Evolutionary conservation across 129 eudicot genomes (phyloP).

Genomic region (Flaveria brownii): DNA sequence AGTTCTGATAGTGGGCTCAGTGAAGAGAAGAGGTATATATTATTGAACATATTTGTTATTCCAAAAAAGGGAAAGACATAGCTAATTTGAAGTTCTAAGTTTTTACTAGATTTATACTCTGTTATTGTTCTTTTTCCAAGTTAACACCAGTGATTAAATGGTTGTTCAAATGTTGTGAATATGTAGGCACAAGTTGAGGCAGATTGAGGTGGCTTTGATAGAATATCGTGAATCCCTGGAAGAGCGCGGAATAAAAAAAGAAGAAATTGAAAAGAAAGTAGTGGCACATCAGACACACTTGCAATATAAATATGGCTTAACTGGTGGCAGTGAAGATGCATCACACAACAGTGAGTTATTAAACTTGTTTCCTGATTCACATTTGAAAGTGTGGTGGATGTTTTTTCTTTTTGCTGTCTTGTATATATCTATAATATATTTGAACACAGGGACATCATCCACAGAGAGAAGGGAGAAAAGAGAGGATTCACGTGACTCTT

Average conservation of each 20-base stretch:
- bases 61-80: neutral
- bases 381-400: neutral
- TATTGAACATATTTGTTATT: neutral
- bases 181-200: conserved; percentile 79
- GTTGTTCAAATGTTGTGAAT: conserved; percentile 17
- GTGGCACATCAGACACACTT: conserved; percentile 56
- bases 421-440: neutral
- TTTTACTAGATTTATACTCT: neutral
- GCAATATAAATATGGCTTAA: conserved; percentile 66
- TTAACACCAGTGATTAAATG: neutral
- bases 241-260: conserved; percentile 69
- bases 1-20: conserved; percentile 62
- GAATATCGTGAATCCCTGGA: conserved; percentile 90
- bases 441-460: conserved; percentile 49
- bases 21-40: conserved; percentile 86
- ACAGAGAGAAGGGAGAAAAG: conserved; percentile 59
- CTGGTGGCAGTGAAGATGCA: conserved; percentile 45
- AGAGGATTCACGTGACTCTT: conserved; percentile 62
- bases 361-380: neutral
- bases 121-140: neutral
- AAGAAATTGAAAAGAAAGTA: conserved; percentile 85
- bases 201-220: conserved; percentile 85
- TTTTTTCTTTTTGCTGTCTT: neutral
- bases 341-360: conserved; percentile 62
- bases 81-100: neutral